phyloP scores from a whole-genome alignment of 805 yeast genomes.

The Myxozyma monticola region DNA sequence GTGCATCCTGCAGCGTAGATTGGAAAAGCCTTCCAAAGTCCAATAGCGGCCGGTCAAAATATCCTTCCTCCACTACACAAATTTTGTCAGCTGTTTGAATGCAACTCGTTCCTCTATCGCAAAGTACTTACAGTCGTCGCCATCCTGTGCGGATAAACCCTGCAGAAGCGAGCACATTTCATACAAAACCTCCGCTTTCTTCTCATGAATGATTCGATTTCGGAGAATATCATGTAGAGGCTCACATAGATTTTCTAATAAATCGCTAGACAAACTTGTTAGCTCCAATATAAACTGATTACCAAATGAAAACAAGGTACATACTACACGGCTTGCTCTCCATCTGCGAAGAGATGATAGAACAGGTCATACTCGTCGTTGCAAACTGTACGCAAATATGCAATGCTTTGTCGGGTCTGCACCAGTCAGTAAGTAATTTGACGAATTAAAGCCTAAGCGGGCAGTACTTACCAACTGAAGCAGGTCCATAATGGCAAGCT shows the following conservation, averaged over 20 bases:
- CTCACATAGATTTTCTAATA: constrained; percentile 67
- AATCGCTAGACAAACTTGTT: constrained; percentile 39
- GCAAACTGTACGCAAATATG: constrained; percentile 59
- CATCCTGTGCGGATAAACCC: constrained; percentile 35
- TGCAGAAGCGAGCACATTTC: constrained; percentile 69
- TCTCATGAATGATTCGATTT: constrained; percentile 66
- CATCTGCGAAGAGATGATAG: constrained; percentile 50
- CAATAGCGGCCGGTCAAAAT: constrained; percentile 37
- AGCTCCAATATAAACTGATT: not conserved
- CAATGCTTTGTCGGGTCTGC: constrained; percentile 58
- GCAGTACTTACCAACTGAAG: constrained; percentile 48
- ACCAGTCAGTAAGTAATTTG: not conserved
- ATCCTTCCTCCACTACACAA: constrained; percentile 13
- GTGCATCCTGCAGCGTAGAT: constrained; percentile 74
- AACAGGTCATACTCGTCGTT: constrained; percentile 64
- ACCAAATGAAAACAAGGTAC: not conserved
- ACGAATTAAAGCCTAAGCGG: no score
- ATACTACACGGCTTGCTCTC: constrained; percentile 43
- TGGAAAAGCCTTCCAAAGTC: constrained; percentile 62
- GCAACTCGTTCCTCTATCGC: not conserved
- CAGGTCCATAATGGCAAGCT: constrained; percentile 41
- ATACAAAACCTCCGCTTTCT: constrained; percentile 65
- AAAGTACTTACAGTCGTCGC: constrained; percentile 13
- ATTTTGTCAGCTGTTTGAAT: not conserved
- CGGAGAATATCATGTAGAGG: constrained; percentile 75